These are phyloP conservation scores for Entoloma clypeatum DNA, from an alignment of 1,284 basidiomycete genomes.

Conservation along the genomic window DNA sequence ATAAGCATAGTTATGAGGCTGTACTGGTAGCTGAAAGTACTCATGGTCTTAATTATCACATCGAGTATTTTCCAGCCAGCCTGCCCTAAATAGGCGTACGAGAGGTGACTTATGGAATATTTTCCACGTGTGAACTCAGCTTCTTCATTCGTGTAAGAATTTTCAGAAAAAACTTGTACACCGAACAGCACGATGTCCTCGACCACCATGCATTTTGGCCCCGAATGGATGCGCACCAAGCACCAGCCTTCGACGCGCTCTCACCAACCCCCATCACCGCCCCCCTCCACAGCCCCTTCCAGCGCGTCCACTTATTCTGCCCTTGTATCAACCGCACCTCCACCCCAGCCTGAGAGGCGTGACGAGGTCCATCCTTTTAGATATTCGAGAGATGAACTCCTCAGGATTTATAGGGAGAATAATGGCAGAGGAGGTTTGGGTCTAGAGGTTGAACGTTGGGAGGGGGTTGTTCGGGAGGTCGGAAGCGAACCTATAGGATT, in stretches of 20 bases:
- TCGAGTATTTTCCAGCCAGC: conserved; percentile 9
- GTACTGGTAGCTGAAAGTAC: too few species aligned
- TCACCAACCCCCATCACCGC: conserved; percentile 58
- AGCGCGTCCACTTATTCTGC: conserved; percentile 76
- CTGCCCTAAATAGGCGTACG: conserved; percentile 26
- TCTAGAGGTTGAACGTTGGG: conserved; percentile 82
- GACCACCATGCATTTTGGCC: conserved; percentile 80
- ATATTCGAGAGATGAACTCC: conserved; percentile 83
- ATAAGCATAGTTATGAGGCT: conserved; percentile 23
- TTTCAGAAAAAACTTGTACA: conserved; percentile 28
- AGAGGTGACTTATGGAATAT: conserved; percentile 17
- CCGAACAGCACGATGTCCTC: conserved; percentile 50
- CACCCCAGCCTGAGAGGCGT: conserved; percentile 47
- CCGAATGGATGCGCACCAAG: conserved; percentile 87
- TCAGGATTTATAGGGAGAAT: conserved; percentile 80
- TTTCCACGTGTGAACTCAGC: conserved; percentile 27
- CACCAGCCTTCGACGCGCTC: conserved; percentile 53
- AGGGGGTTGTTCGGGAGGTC: conserved; percentile 77
- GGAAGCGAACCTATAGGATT: conserved; percentile 71
- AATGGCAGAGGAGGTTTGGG: conserved; percentile 71
- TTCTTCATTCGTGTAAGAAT: conserved; percentile 25
- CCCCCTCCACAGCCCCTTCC: conserved; percentile 41
- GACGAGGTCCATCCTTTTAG: conserved; percentile 76
- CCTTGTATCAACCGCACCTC: conserved; percentile 56
- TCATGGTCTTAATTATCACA: too few species aligned